These are phyloP conservation scores for Trichoderma koningii DNA, from an alignment of 2,329 filamentous ascomycete species.

Conservation along the genomic window DNA sequence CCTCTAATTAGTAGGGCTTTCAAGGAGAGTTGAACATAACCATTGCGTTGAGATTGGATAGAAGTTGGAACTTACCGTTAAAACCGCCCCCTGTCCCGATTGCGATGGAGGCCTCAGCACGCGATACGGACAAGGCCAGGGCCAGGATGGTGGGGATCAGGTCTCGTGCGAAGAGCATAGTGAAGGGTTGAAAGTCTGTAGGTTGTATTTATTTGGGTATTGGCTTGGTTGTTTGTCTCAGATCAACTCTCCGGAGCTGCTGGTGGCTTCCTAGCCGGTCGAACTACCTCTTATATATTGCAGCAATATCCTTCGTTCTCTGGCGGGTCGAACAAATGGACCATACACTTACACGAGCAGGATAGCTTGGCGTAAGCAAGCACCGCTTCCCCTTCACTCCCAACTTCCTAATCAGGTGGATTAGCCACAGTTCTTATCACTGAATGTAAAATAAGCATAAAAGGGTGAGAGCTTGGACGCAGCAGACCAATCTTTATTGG, in stretches of 20 bases:
- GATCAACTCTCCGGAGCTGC: background rate
- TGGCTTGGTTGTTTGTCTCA: background rate
- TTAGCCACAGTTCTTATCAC: no score
- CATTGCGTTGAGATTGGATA: background rate
- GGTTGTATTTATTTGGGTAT: background rate
- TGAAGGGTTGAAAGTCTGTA: conserved; percentile 9
- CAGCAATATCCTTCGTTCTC: background rate
- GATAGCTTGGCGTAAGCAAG: background rate
- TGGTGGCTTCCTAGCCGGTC: no score
- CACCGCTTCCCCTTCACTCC: background rate
- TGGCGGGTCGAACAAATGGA: background rate
- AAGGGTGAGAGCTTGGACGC: no score
- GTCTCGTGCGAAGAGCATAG: background rate
- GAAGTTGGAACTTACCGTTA: background rate
- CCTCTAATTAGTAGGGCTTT: background rate
- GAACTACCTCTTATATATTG: background rate
- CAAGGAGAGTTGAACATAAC: no score
- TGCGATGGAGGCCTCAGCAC: background rate
- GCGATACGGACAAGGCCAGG: background rate
- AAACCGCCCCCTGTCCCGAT: background rate
- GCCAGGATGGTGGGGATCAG: conserved; percentile 6
- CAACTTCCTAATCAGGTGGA: no score
- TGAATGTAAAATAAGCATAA: no score
- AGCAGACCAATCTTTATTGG: no score
- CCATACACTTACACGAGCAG: background rate